A percentile compares a stretch with the other conserved stretches of the same genome.
Evolutionary conservation across 805 yeast genomes (phyloP).

Genomic region (Hanseniaspora osmophila): DNA sequence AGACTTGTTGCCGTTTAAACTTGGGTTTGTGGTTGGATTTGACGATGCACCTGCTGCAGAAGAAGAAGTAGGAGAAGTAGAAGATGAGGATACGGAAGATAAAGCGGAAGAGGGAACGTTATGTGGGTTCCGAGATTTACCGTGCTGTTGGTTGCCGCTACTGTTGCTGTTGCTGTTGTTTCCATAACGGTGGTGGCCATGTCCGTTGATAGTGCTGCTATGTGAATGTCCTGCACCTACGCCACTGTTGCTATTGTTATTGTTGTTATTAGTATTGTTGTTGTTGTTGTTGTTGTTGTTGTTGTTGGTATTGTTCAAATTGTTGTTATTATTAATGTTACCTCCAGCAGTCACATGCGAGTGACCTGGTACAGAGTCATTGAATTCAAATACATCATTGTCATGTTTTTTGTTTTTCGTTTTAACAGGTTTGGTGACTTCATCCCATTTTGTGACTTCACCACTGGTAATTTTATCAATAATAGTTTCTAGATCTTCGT

Average conservation of each 20-base stretch:
- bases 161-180: constrained; percentile 9
- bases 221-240: background rate
- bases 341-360: background rate
- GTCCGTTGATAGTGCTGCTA: constrained; percentile 5
- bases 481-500: constrained; percentile 57
- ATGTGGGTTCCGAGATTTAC: no score
- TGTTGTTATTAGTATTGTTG: constrained; percentile 11
- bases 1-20: no score
- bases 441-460: constrained; percentile 86
- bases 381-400: constrained; percentile 11
- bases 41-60: constrained; percentile 16
- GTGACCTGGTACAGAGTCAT: constrained; percentile 6
- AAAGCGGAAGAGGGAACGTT: constrained; percentile 5
- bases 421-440: constrained; percentile 57
- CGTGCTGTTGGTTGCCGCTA: constrained; percentile 13
- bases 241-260: constrained; percentile 10
- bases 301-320: constrained; percentile 10
- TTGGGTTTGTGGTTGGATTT: constrained; percentile 7
- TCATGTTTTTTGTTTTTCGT: constrained; percentile 30
- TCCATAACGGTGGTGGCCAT: constrained; percentile 1
- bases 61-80: constrained; percentile 12
- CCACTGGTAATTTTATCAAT: constrained; percentile 83
- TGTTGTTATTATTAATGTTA: constrained; percentile 8
- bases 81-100: constrained; percentile 10
- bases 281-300: constrained; percentile 7